Evolutionary conservation across 148 eudicot genomes (phyloP).

Genomic region (Oxyria digyna): DNA sequence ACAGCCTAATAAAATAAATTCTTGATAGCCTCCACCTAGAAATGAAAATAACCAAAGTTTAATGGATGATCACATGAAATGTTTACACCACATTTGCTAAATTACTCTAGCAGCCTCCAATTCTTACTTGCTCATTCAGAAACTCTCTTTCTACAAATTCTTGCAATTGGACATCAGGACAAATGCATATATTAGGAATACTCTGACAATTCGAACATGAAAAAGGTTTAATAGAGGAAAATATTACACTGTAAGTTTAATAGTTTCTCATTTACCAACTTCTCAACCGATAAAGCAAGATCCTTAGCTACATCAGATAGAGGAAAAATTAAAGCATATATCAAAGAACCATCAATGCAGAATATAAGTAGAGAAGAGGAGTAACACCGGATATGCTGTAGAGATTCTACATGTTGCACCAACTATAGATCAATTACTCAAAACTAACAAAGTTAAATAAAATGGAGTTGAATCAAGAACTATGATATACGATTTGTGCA

Average conservation of each 20-base stretch:
- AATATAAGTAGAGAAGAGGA: not conserved
- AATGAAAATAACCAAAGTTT: not conserved
- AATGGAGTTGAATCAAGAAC: not conserved
- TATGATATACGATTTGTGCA: not conserved
- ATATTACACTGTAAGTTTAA: constrained; percentile 59
- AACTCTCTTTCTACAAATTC: constrained; percentile 48
- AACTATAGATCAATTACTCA: constrained; percentile 1
- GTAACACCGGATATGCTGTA: not conserved
- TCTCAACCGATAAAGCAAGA: constrained; percentile 86
- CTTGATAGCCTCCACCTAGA: constrained; percentile 49
- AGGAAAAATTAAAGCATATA: not conserved
- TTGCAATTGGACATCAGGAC: constrained; percentile 37
- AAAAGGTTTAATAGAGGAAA: not conserved
- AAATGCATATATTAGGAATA: not conserved
- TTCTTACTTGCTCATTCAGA: constrained; percentile 39
- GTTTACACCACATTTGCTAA: no score
- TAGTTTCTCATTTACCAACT: constrained; percentile 80
- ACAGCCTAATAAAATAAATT: constrained; percentile 46
- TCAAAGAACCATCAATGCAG: no score
- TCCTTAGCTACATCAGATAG: constrained; percentile 60
- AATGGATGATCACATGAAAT: not conserved
- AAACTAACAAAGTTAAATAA: not conserved
- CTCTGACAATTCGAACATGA: not conserved
- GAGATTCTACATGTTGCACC: not conserved
- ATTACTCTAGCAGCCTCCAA: not conserved